Percentiles rank a stretch among this genome's conserved stretches.
Evolutionary conservation across 768 basidiomycete genomes (phyloP).

Genomic region (Boletus rex-veris): DNA sequence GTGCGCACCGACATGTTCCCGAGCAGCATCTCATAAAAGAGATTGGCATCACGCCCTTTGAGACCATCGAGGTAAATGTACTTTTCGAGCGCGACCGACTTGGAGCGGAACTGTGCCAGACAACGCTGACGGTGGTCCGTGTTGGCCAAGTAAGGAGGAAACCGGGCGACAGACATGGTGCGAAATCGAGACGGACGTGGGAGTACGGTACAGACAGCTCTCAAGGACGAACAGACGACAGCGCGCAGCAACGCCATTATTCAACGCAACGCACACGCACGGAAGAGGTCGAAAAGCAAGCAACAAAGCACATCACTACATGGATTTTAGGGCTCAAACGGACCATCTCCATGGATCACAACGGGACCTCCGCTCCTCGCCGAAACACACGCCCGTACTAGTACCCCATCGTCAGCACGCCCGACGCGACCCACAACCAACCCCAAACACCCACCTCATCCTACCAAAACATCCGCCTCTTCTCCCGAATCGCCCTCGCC

Average conservation of each 20-base stretch:
- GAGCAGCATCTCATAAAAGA: constrained; percentile 65
- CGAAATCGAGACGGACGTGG: constrained; percentile 9
- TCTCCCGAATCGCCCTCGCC: constrained; percentile 59
- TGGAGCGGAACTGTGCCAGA: constrained; percentile 56
- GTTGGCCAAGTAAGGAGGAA: constrained; percentile 47
- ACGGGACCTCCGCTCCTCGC: neutral
- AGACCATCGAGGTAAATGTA: constrained; percentile 69
- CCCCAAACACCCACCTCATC: constrained; percentile 6
- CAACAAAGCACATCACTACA: too few relatives aligned
- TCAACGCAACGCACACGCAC: too few relatives aligned
- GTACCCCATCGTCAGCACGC: too few relatives aligned
- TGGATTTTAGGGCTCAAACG: too few relatives aligned
- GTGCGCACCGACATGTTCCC: constrained; percentile 54
- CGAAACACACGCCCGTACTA: neutral
- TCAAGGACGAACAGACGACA: neutral
- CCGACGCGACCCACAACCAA: too few relatives aligned
- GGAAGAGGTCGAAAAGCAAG: too few relatives aligned
- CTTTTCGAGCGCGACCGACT: constrained; percentile 55
- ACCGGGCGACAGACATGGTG: constrained; percentile 30
- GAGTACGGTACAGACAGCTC: too few relatives aligned
- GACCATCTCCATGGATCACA: too few relatives aligned
- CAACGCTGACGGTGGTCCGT: constrained; percentile 56
- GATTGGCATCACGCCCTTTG: constrained; percentile 55
- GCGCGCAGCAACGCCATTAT: constrained; percentile 4
- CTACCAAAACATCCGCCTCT: constrained; percentile 73